These are phyloP conservation scores for Starmerella vitae DNA, from an alignment of 805 yeast genomes.

Conservation along the genomic window DNA sequence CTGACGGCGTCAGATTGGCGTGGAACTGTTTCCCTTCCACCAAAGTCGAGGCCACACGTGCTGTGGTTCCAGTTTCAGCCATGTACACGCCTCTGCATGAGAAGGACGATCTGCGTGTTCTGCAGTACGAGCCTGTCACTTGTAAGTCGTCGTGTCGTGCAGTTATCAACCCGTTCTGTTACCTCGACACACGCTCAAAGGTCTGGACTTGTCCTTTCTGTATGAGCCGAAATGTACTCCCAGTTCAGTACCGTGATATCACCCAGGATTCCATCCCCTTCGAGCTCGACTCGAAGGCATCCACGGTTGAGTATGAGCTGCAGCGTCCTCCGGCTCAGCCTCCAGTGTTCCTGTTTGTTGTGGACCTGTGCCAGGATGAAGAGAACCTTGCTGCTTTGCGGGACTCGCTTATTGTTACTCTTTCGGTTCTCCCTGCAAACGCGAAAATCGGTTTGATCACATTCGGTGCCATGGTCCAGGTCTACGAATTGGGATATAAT, in stretches of 20 bases:
- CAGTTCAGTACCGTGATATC: slow-evolving; percentile 66
- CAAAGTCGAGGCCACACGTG: slow-evolving; percentile 74
- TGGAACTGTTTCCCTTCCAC: slow-evolving; percentile 87
- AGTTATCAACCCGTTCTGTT: slow-evolving; percentile 75
- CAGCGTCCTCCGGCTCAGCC: slow-evolving; percentile 70
- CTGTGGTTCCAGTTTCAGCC: slow-evolving; percentile 89
- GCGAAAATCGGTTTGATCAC: slow-evolving; percentile 80
- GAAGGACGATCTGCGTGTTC: slow-evolving; percentile 60
- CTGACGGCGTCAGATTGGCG: slow-evolving; percentile 56
- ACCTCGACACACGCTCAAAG: slow-evolving; percentile 59
- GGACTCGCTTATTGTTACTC: slow-evolving; percentile 61
- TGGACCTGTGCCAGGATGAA: slow-evolving; percentile 80
- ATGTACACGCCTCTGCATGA: slow-evolving; percentile 86
- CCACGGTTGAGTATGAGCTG: slow-evolving; percentile 77
- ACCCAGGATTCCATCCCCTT: slow-evolving; percentile 66
- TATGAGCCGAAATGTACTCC: slow-evolving; percentile 61
- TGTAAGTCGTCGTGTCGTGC: slow-evolving; percentile 77
- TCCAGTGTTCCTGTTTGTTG: slow-evolving; percentile 72
- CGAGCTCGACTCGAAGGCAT: slow-evolving; percentile 53
- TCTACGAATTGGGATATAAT: slow-evolving; percentile 65
- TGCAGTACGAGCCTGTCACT: slow-evolving; percentile 71
- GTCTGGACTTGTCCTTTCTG: slow-evolving; percentile 83
- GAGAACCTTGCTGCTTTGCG: slow-evolving; percentile 76
- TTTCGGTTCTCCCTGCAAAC: slow-evolving; percentile 75
- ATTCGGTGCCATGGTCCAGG: slow-evolving; percentile 78